A percentile compares a stretch with the other conserved stretches of the same genome.
These are phyloP conservation scores for Podosphaera aphanis DNA, from an alignment of 2,329 filamentous ascomycete species.

Conservation along the genomic window DNA sequence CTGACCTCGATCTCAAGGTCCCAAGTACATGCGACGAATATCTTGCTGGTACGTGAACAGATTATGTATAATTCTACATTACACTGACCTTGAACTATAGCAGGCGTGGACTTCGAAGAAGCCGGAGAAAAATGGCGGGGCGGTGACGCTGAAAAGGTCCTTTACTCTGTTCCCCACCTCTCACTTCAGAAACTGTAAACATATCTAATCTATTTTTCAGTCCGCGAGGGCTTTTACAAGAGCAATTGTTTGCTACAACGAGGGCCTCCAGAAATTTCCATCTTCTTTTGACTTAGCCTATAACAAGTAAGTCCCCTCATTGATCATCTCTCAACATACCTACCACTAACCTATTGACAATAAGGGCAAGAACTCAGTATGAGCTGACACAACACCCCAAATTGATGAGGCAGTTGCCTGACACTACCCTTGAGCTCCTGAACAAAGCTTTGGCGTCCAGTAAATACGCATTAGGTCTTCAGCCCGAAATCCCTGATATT, in stretches of 20 bases:
- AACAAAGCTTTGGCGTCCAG: constrained; percentile 39
- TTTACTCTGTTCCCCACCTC: neutral
- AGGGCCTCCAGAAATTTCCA: constrained; percentile 36
- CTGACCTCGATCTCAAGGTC: constrained; percentile 16
- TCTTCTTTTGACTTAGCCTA: constrained; percentile 47
- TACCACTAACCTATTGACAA: constrained; percentile 3
- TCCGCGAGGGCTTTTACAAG: constrained; percentile 30
- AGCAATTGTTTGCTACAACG: constrained; percentile 42
- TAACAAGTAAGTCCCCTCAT: constrained; percentile 34
- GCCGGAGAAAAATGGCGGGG: constrained; percentile 52
- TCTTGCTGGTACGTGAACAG: constrained; percentile 25
- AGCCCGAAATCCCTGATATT: constrained; percentile 39
- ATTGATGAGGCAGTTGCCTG: constrained; percentile 33
- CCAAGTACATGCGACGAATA: constrained; percentile 44
- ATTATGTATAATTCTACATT: neutral
- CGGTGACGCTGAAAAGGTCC: constrained; percentile 39
- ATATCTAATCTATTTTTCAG: constrained; percentile 4
- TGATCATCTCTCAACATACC: neutral
- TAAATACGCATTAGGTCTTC: constrained; percentile 32
- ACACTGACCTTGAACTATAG: constrained; percentile 13
- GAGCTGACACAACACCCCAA: constrained; percentile 44
- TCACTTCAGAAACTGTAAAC: constrained; percentile 2
- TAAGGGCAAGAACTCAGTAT: constrained; percentile 42
- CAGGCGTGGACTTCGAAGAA: constrained; percentile 45
- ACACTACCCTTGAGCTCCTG: constrained; percentile 28